Percentiles rank a stretch among this genome's conserved stretches.
phyloP scores from a whole-genome alignment of 306 rosid genomes.

The Cucumis cinereus region DNA sequence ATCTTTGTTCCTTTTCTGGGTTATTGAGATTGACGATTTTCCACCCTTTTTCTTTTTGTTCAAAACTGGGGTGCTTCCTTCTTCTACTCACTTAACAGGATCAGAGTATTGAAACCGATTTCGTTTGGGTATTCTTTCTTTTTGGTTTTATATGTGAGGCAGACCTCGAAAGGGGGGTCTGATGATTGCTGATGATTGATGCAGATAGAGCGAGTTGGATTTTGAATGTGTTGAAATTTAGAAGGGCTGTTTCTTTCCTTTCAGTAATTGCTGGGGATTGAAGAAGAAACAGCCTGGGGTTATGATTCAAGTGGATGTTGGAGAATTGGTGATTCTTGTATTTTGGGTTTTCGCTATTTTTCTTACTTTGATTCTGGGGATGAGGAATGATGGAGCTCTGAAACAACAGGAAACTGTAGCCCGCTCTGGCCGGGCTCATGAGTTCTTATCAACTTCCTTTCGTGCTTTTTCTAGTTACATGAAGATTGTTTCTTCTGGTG shows the following conservation, averaged over 20 bases:
- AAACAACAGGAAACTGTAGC: constrained; percentile 53
- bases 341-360: constrained; percentile 33
- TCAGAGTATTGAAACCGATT: constrained; percentile 3
- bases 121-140: constrained; percentile 7
- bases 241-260: constrained; percentile 32
- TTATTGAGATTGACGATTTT: constrained; percentile 19
- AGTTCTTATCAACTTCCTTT: constrained; percentile 67
- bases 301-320: constrained; percentile 52
- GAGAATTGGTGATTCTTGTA: constrained; percentile 33
- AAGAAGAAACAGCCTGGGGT: constrained; percentile 37
- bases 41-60: constrained; percentile 6
- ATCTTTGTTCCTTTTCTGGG: constrained; percentile 7
- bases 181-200: constrained; percentile 19
- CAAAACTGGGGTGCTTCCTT: constrained; percentile 13
- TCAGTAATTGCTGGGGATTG: constrained; percentile 18
- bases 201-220: constrained; percentile 40
- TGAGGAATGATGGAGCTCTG: constrained; percentile 72
- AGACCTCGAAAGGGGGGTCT: background rate
- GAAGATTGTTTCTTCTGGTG: constrained; percentile 81
- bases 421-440: constrained; percentile 40
- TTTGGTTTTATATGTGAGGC: constrained; percentile 12
- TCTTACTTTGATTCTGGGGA: constrained; percentile 50
- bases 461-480: constrained; percentile 79
- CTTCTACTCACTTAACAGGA: constrained; percentile 10
- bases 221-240: constrained; percentile 19